Evolutionary conservation across 768 basidiomycete genomes (phyloP), one percentile per base, ranked within the genome.

Genomic region (Sporobolomyces pararoseus): DNA sequence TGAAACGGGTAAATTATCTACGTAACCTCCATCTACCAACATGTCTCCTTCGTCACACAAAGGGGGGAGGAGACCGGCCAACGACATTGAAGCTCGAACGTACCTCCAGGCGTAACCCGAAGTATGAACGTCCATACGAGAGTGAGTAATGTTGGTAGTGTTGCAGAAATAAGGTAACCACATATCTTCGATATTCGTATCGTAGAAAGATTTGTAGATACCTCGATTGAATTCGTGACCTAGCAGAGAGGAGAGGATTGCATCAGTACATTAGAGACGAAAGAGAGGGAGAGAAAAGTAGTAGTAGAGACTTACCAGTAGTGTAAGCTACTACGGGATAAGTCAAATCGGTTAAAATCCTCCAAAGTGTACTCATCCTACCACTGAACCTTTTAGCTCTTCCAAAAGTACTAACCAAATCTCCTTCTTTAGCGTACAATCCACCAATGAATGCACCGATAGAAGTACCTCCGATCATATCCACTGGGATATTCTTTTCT

Each of bases 31-130:
- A 27, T 94, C 92, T 10, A 94, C 92, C 21, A 95, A 82, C 83
- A 95, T 87, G 75, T 87, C 88, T 4, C 96, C 96, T 73, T 94
- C 89, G 76, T 98, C 93, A 72, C 91, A 95, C 13, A 99, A 80
- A 0, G 96, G 96, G 5, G 96, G 96, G 7, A 99, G 82, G 54
- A 99, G 83, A 74, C 96, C 96, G 54, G 94, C 94, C 73, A 99
- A 81, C 1, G 94, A 91, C 96, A 99, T 99, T 1, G 94, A 97
- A 23, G 93, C 96, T 63, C 91, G 89, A 63, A 91, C 90, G 77
- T 86, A 91, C 75, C 92, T 84, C 95, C 95, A 99, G 17, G 96
- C 95, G 81, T 97, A 98, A n/a, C 96, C 96, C 17, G 91, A 90
- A 75, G 94, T 89, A 76, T 99, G 96, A 50, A 98, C 88, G 77